These are phyloP conservation scores for Phialophora tarda DNA, from an alignment of 2,329 filamentous ascomycete species.

Conservation along the genomic window DNA sequence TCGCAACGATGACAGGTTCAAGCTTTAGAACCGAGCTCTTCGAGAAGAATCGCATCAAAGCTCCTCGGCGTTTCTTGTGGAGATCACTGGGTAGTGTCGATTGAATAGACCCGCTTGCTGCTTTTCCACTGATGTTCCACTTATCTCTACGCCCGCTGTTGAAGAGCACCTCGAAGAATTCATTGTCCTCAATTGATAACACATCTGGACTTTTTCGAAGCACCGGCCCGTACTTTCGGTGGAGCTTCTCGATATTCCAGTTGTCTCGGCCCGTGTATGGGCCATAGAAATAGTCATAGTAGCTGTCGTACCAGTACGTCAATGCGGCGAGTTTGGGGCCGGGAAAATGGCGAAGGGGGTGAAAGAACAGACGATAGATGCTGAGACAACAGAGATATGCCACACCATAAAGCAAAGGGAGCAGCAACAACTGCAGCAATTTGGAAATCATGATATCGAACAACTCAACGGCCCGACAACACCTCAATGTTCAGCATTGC, in stretches of 20 bases:
- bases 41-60: not conserved
- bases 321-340: constrained; percentile 44
- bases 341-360: constrained; percentile 45
- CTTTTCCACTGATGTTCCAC: constrained; percentile 6
- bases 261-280: constrained; percentile 41
- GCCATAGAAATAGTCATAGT: constrained; percentile 40
- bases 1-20: not conserved
- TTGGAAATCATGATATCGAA: too few species aligned
- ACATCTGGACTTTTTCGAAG: constrained; percentile 29
- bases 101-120: constrained; percentile 4
- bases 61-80: not conserved
- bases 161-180: constrained; percentile 29
- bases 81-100: constrained; percentile 47
- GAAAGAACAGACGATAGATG: constrained; percentile 35
- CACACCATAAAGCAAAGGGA: too few species aligned
- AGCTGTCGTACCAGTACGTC: constrained; percentile 42
- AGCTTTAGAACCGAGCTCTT: not conserved
- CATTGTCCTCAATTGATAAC: constrained; percentile 24
- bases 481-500: too few species aligned
- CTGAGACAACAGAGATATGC: too few species aligned
- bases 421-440: too few species aligned
- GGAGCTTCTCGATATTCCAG: constrained; percentile 41
- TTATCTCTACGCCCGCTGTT: constrained; percentile 20
- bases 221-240: constrained; percentile 18
- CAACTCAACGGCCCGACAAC: too few species aligned